These are phyloP conservation scores for Fraxinus sp. DNA, from an alignment of 305 asterid genomes.

Conservation along the genomic window DNA sequence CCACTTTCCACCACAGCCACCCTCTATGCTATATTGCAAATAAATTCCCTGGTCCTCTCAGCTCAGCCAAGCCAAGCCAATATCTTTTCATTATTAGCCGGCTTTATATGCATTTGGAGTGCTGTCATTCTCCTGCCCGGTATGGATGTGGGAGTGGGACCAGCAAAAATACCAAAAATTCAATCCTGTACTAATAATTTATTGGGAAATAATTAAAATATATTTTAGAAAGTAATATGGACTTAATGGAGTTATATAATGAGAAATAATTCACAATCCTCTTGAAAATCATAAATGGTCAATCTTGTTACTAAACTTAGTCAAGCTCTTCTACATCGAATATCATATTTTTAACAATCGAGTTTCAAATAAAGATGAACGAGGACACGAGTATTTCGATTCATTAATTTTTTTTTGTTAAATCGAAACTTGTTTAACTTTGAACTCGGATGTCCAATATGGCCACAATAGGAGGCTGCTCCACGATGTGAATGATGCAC, in stretches of 20 bases:
- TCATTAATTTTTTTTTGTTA: not conserved
- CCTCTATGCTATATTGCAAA: not conserved
- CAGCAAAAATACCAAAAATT: no score
- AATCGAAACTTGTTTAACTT: not conserved
- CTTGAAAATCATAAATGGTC: not conserved
- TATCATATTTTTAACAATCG: no score
- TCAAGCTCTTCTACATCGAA: no score
- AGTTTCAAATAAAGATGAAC: not conserved
- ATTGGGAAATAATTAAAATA: not conserved
- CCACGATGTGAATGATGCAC: no score
- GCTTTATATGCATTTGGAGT: not conserved
- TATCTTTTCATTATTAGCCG: not conserved
- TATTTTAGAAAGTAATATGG: no score
- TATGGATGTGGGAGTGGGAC: no score
- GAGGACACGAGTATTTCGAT: no score
- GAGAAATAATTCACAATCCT: no score
- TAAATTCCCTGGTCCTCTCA: not conserved
- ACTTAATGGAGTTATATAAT: no score
- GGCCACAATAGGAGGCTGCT: no score
- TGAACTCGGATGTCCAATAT: no score
- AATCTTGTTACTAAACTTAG: no score
- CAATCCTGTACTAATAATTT: not conserved
- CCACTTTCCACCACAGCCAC: conserved; percentile 25
- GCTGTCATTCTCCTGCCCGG: not conserved
- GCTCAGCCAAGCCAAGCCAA: not conserved